Conservation (phyloP, 83 land plant species). For the Thuja plicata region DNA sequence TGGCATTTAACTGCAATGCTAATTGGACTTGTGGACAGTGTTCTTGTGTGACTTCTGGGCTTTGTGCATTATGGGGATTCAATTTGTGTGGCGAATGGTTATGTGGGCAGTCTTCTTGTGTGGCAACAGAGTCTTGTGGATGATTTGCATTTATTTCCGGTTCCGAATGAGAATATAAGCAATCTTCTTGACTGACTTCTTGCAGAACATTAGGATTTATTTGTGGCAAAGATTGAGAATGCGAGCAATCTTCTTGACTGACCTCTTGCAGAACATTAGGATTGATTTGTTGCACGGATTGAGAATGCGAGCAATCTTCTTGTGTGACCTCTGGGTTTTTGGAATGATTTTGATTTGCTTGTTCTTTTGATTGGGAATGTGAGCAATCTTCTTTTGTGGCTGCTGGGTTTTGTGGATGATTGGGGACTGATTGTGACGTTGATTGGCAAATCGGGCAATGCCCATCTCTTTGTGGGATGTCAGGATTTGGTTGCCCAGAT, state of each 20-base stretch:
- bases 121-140: neutral
- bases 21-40: neutral
- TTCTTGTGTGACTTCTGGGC: neutral
- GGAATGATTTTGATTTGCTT: neutral
- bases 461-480: neutral
- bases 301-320: neutral
- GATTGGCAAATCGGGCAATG: neutral
- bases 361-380: neutral
- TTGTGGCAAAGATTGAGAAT: neutral
- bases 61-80: neutral
- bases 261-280: neutral
- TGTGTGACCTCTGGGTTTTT: neutral
- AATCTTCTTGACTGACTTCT: neutral
- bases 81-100: neutral
- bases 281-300: neutral
- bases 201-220: neutral
- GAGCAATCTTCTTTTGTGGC: neutral
- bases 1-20: neutral
- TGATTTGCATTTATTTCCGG: neutral
- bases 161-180: neutral
- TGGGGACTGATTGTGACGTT: neutral
- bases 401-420: constrained; percentile 1
- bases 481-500: neutral
- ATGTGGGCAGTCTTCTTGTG: neutral
- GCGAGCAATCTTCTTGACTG: neutral